Evolutionary conservation across 2,329 filamentous ascomycete species (phyloP), one percentile per base, ranked within the genome.

Genomic region (Aureobasidium melanogenum): DNA sequence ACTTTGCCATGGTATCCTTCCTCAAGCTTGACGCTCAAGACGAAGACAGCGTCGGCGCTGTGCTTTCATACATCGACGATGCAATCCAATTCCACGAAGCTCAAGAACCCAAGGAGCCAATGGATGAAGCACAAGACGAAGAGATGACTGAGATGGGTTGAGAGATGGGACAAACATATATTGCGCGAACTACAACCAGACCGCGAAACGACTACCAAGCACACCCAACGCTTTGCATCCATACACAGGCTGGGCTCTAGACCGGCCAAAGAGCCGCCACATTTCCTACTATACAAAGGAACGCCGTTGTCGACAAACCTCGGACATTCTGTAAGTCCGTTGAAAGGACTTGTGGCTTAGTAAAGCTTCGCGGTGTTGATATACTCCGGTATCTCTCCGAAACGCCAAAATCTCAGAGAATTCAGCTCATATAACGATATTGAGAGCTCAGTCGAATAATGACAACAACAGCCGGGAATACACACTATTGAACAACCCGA

Each of bases 1-100:
- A 91, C 74, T 99, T 97, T 76, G 96, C 91, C 77, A 95, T 99
- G 90, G 90, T 99, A 14, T 96, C 89, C 51, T 99, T 96, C 72
- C 79, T 97, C 62, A 90, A 92, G 76, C 79, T 97, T 47, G 89
- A 97, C 70, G 88, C 87, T 30, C 88, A 94, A 66, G 87, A 96
- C 69, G 93, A 97, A 76, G 91, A 97, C 69, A 97, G 93, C 70
- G 86, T 97, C 4, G 87, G 83, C 1, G 86, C 82, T 1, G 87
- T 96, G 28, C 75, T 97, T 67, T 96, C 91, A 78, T 91, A 95
- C 76, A 94, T 97, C 67, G 92, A 97, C 72, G 91, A 97, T 75
- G 89, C 89, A 30, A 94, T 96, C 66, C 92, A 96, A 72, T 97
- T 84, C 73, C 89, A 96, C 71, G 92, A 97, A 73, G 89, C 91